Percentiles rank a stretch among this genome's conserved stretches.
These are phyloP conservation scores for Exophiala dermatitidis DNA, from an alignment of 2,329 filamentous ascomycete species.

Conservation along the genomic window DNA sequence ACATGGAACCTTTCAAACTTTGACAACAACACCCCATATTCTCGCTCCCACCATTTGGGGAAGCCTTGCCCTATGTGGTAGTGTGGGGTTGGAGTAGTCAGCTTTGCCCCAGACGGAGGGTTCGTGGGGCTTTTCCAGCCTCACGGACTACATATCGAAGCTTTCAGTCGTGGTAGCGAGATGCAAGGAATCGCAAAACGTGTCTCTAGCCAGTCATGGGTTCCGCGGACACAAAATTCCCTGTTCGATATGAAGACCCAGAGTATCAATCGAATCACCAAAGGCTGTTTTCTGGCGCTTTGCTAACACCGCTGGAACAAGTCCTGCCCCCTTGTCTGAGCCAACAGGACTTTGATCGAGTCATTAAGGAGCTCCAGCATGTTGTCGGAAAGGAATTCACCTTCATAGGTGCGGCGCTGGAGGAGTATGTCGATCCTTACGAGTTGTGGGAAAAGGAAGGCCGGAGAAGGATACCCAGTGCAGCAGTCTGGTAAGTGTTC, in stretches of 20 bases:
- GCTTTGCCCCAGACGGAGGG: too few relatives aligned
- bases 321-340: conserved; percentile 16
- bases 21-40: too few relatives aligned
- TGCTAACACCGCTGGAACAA: conserved; percentile 9
- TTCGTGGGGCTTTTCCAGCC: too few relatives aligned
- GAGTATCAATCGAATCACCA: conserved; percentile 18
- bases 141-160: background rate
- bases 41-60: too few relatives aligned
- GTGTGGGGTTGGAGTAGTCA: too few relatives aligned
- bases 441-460: conserved; percentile 19
- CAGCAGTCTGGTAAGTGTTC: conserved; percentile 15
- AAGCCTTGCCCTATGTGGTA: too few relatives aligned
- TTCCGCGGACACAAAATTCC: conserved; percentile 8
- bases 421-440: conserved; percentile 22
- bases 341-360: conserved; percentile 11
- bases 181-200: background rate
- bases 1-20: too few relatives aligned
- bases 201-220: background rate
- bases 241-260: conserved; percentile 15
- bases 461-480: conserved; percentile 18
- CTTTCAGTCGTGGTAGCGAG: background rate
- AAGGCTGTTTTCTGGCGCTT: conserved; percentile 5
- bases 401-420: conserved; percentile 6
- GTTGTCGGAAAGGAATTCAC: conserved; percentile 12
- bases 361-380: conserved; percentile 7